phyloP scores from a whole-genome alignment of 768 basidiomycete species.

The Phanerodontia chrysosporium region DNA sequence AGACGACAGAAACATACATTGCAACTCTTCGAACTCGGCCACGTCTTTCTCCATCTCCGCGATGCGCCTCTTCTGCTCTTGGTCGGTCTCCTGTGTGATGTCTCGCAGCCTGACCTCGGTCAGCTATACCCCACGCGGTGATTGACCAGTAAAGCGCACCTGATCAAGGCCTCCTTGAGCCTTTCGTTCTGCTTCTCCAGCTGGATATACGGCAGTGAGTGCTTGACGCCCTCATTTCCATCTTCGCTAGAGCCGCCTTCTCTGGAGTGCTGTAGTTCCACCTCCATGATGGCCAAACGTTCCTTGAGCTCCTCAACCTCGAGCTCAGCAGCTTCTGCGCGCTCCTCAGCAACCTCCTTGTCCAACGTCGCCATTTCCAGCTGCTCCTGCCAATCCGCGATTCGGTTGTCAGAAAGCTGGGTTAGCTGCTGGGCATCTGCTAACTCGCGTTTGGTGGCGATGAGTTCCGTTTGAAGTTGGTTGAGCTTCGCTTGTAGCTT shows the following conservation, averaged over 20 bases:
- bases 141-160: no score
- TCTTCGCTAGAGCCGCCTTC: slow-evolving; percentile 39
- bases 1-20: slow-evolving; percentile 41
- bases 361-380: slow-evolving; percentile 94
- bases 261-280: slow-evolving; percentile 78
- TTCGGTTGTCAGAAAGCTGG: slow-evolving; percentile 61
- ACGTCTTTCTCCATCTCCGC: slow-evolving; percentile 89
- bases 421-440: slow-evolving; percentile 75
- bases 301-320: slow-evolving; percentile 82
- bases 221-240: slow-evolving; percentile 38
- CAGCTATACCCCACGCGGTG: no score
- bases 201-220: slow-evolving; percentile 70
- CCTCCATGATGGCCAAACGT: slow-evolving; percentile 69
- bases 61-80: slow-evolving; percentile 76
- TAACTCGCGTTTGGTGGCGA: slow-evolving; percentile 67
- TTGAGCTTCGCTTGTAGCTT: slow-evolving; percentile 89
- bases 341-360: slow-evolving; percentile 95
- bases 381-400: slow-evolving; percentile 81
- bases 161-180: slow-evolving; percentile 88
- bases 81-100: slow-evolving; percentile 81
- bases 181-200: slow-evolving; percentile 96
- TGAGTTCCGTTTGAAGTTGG: slow-evolving; percentile 75
- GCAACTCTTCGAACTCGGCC: slow-evolving; percentile 70
- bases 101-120: slow-evolving; percentile 66
- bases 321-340: slow-evolving; percentile 71